Conservation (phyloP, 2,329 filamentous ascomycete genomes). For the Paraphaeosphaeria sporulosa region DNA sequence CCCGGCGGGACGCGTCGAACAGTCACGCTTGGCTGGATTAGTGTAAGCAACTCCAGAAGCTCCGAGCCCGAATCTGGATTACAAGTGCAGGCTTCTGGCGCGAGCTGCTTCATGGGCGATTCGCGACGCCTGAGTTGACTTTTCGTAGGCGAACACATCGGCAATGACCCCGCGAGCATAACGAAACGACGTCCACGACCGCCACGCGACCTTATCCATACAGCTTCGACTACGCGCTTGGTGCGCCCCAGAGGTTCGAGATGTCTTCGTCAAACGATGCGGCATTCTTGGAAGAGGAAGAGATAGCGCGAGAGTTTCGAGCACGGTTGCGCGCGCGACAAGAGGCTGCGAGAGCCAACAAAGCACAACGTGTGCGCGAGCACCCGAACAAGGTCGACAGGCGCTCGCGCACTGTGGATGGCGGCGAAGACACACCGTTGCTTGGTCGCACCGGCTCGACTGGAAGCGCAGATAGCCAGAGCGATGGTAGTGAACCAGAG, state of each 20-base stretch:
- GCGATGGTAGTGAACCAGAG: slow-evolving; percentile 24
- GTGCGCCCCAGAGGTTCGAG: not conserved
- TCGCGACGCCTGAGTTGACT: not conserved
- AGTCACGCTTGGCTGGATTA: not conserved
- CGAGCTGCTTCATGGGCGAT: not conserved
- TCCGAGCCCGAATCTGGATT: slow-evolving; percentile 4
- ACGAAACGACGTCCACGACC: not conserved
- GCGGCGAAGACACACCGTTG: slow-evolving; percentile 39
- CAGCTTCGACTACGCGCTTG: not conserved
- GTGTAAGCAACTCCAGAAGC: slow-evolving; percentile 7
- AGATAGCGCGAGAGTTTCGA: slow-evolving; percentile 34
- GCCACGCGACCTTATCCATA: not conserved
- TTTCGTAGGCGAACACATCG: not conserved
- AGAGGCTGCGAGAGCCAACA: slow-evolving; percentile 18
- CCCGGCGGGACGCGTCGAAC: slow-evolving; percentile 8
- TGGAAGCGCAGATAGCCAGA: slow-evolving; percentile 20
- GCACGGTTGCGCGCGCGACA: slow-evolving; percentile 21
- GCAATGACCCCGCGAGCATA: slow-evolving; percentile 12
- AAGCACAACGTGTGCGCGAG: slow-evolving; percentile 15
- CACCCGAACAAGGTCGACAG: slow-evolving; percentile 25
- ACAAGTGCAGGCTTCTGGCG: not conserved
- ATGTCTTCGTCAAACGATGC: slow-evolving; percentile 39
- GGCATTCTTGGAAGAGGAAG: slow-evolving; percentile 38
- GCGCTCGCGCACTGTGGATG: slow-evolving; percentile 21
- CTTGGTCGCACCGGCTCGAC: slow-evolving; percentile 22